A percentile compares a stretch with the other conserved stretches of the same genome.
Conservation (phyloP, 2,329 filamentous ascomycete genomes). For the Alternaria atra region DNA sequence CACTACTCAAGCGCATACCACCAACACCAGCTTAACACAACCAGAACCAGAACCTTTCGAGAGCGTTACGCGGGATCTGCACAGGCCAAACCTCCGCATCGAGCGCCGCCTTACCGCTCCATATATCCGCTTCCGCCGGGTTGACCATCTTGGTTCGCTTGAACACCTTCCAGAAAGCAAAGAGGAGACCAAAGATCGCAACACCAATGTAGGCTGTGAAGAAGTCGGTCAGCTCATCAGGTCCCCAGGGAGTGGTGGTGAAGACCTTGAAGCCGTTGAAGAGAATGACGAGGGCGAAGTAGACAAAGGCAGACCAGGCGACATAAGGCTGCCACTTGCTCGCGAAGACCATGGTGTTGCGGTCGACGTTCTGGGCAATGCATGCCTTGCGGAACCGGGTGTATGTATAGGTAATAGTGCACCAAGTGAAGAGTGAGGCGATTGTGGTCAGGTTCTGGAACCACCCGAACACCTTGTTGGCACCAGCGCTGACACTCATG, state of each 20-base stretch:
- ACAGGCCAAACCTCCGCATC: conserved; percentile 59
- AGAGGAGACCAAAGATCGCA: conserved; percentile 57
- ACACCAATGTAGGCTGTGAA: conserved; percentile 61
- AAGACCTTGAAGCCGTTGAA: conserved; percentile 73
- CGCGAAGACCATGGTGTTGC: conserved; percentile 61
- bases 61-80: conserved; percentile 52
- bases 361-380: conserved; percentile 63
- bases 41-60: conserved; percentile 61
- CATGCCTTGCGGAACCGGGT: conserved; percentile 62
- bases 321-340: conserved; percentile 60
- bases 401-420: conserved; percentile 64
- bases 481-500: conserved; percentile 58
- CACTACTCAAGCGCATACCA: background rate
- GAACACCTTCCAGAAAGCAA: conserved; percentile 70
- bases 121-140: conserved; percentile 55
- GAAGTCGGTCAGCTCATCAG: conserved; percentile 54
- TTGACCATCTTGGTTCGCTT: conserved; percentile 66
- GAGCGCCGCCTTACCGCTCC: conserved; percentile 57
- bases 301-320: conserved; percentile 67
- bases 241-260: conserved; percentile 52
- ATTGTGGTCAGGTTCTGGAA: conserved; percentile 74
- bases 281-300: conserved; percentile 64
- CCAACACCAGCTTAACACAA: conserved; percentile 47
- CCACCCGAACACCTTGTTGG: conserved; percentile 68
- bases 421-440: conserved; percentile 64